Evolutionary conservation across 2,329 filamentous ascomycete species (phyloP).

Genomic region (Pseudogymnoascus sp.): DNA sequence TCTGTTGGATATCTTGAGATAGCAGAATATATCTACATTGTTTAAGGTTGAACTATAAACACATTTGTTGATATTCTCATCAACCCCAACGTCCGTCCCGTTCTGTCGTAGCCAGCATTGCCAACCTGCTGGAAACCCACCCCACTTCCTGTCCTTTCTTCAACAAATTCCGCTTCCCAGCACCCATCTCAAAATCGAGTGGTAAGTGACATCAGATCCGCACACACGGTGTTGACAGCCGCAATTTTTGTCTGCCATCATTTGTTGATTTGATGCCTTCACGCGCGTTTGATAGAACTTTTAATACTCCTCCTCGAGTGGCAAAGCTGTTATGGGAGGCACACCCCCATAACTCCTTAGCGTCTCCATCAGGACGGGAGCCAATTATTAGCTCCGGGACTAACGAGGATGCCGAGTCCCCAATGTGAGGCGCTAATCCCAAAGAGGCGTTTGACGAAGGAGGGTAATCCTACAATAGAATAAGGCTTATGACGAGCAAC

Average conservation of each 20-base stretch:
- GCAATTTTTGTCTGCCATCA: background rate
- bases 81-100: background rate
- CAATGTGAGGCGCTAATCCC: background rate
- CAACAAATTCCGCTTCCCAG: background rate
- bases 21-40: background rate
- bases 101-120: background rate
- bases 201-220: background rate
- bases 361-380: background rate
- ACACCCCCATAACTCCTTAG: background rate
- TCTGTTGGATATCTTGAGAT: background rate
- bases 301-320: background rate
- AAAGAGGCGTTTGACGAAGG: slow-evolving; percentile 4
- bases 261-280: background rate
- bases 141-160: background rate
- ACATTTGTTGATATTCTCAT: background rate
- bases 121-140: background rate
- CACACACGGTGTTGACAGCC: background rate
- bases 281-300: background rate
- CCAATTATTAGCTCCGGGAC: background rate
- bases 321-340: background rate
- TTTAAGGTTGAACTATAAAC: background rate
- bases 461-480: background rate
- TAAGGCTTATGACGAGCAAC: background rate
- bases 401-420: background rate
- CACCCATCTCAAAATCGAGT: too few species aligned